Conservation (phyloP, 345 rosid species). For the Trapa bicornis region DNA sequence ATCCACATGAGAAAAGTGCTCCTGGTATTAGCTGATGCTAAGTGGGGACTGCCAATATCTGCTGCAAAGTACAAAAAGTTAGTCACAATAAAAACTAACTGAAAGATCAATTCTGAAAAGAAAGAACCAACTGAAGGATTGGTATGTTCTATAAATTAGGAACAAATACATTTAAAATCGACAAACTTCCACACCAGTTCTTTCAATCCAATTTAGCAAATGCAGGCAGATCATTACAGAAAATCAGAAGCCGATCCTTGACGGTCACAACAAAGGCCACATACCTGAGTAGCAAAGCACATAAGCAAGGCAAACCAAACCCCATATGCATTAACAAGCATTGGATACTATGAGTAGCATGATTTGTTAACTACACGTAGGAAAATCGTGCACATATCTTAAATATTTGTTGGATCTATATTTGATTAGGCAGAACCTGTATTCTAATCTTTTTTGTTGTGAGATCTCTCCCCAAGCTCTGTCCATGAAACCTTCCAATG, state of each 20-base stretch:
- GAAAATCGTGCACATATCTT: too few species aligned
- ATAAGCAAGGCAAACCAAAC: neutral
- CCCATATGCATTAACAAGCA: neutral
- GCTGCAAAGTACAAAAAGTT: neutral
- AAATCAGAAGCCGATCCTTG: too few species aligned
- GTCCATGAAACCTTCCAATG: neutral
- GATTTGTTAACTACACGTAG: neutral
- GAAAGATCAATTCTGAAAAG: neutral
- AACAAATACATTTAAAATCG: too few species aligned
- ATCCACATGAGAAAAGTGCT: neutral
- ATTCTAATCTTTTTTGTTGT: too few species aligned
- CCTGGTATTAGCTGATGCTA: neutral
- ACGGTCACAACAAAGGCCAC: too few species aligned
- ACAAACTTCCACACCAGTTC: too few species aligned
- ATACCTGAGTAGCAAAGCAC: too few species aligned
- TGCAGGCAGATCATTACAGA: too few species aligned
- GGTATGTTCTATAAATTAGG: neutral
- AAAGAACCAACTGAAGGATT: neutral
- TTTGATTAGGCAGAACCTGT: neutral
- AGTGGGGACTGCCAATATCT: neutral
- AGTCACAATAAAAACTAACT: neutral
- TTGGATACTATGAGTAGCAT: neutral
- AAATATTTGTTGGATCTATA: too few species aligned
- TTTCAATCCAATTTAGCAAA: too few species aligned
- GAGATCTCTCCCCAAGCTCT: neutral